Evolutionary conservation across 495 filamentous ascomycete species (phyloP).

Genomic region (Aspergillus cristatus): DNA sequence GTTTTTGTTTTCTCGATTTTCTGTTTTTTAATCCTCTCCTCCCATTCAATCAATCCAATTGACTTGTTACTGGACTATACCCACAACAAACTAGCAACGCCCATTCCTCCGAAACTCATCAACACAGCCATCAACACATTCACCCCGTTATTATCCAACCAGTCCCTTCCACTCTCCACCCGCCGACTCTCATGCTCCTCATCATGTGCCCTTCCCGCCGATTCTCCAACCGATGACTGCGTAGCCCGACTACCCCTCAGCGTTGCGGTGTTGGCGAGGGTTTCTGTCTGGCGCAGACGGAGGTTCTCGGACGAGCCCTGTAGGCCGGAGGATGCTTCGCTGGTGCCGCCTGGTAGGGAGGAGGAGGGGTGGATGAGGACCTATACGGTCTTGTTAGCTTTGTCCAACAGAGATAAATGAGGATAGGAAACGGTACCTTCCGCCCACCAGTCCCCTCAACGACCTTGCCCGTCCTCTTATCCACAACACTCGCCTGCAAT

Average conservation of each 20-base stretch:
- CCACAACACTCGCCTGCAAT: constrained; percentile 79
- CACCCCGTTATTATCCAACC: constrained; percentile 89
- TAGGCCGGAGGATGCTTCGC: constrained; percentile 1
- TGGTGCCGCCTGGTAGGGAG: constrained; percentile 5
- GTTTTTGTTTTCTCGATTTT: not conserved
- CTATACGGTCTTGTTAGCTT: constrained; percentile 9
- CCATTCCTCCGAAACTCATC: constrained; percentile 78
- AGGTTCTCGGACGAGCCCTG: not conserved
- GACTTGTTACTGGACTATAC: not conserved
- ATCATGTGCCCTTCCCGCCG: constrained; percentile 12
- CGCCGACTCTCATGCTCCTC: constrained; percentile 55
- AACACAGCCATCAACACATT: constrained; percentile 79
- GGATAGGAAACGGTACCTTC: constrained; percentile 49
- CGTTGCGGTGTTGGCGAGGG: constrained; percentile 27
- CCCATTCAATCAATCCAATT: no score
- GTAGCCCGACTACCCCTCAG: constrained; percentile 15
- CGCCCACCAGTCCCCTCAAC: constrained; percentile 79
- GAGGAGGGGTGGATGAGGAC: constrained; percentile 32
- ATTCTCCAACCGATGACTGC: constrained; percentile 6
- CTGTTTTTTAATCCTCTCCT: not conserved
- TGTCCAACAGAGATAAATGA: constrained; percentile 3
- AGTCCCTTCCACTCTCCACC: constrained; percentile 61
- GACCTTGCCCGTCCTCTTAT: constrained; percentile 72
- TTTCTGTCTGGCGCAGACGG: constrained; percentile 16
- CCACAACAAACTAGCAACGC: constrained; percentile 38